Percentiles rank a stretch among this genome's conserved stretches.
These are phyloP conservation scores for Paecilomyces sp. DNA, from an alignment of 2,329 filamentous ascomycete species.

Conservation along the genomic window DNA sequence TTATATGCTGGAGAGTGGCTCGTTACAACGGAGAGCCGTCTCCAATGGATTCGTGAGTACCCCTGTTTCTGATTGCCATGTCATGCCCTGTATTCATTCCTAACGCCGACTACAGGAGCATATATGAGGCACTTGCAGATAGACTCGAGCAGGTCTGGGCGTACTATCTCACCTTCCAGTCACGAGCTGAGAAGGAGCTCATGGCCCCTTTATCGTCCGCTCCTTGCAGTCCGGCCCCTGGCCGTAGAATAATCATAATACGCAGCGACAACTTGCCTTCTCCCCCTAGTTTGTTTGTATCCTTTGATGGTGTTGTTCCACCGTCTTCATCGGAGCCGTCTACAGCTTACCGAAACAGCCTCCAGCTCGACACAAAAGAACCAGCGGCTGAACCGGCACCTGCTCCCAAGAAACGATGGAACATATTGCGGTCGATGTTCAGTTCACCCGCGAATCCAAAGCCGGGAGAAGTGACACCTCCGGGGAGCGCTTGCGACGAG, in stretches of 20 bases:
- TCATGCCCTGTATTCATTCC: background rate
- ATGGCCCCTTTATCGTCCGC: slow-evolving; percentile 62
- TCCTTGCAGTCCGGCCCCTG: slow-evolving; percentile 77
- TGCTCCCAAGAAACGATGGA: slow-evolving; percentile 39
- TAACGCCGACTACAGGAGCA: slow-evolving; percentile 45
- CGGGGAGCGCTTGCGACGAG: slow-evolving; percentile 31
- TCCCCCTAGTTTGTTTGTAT: slow-evolving; percentile 48
- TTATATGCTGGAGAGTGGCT: slow-evolving; percentile 83
- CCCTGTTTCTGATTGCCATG: background rate
- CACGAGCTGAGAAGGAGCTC: slow-evolving; percentile 54
- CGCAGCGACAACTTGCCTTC: slow-evolving; percentile 63
- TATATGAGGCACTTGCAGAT: slow-evolving; percentile 60
- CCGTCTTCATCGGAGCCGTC: slow-evolving; percentile 14
- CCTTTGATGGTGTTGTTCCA: slow-evolving; percentile 55
- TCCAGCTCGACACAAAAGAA: slow-evolving; percentile 11
- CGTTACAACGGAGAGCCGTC: slow-evolving; percentile 63
- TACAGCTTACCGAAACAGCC: slow-evolving; percentile 4
- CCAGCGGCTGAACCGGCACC: slow-evolving; percentile 12
- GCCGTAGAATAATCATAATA: slow-evolving; percentile 81
- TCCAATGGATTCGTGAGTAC: slow-evolving; percentile 59
- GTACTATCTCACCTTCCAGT: slow-evolving; percentile 69
- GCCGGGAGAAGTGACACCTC: slow-evolving; percentile 34
- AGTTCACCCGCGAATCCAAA: slow-evolving; percentile 38
- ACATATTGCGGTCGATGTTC: slow-evolving; percentile 44
- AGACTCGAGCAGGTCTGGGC: slow-evolving; percentile 69